These are phyloP conservation scores for Stentor roeselii DNA, from an alignment of 73 alveolate species.

Conservation along the genomic window DNA sequence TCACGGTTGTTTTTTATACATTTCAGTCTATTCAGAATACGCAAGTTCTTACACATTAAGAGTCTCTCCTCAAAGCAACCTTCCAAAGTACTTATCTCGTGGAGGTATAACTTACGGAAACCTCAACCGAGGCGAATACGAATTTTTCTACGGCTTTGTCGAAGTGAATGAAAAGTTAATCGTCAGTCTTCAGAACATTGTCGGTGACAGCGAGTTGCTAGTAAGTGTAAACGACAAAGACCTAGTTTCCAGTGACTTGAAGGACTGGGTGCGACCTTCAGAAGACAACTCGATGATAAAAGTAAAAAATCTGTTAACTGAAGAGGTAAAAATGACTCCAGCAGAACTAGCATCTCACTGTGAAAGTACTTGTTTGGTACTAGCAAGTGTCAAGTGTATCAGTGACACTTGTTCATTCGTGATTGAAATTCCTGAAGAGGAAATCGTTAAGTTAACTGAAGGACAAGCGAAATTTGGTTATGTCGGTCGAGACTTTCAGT, in stretches of 20 bases:
- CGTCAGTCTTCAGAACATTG: background rate
- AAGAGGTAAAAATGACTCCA: background rate
- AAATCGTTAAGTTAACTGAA: background rate
- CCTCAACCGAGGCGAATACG: background rate
- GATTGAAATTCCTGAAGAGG: slow-evolving; percentile 3
- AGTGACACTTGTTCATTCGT: background rate
- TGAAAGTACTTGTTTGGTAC: background rate
- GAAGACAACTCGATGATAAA: background rate
- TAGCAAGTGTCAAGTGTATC: slow-evolving; percentile 5
- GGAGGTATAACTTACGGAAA: background rate
- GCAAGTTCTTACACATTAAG: slow-evolving; percentile 20
- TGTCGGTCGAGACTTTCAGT: background rate
- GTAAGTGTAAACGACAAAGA: background rate
- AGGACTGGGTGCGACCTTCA: slow-evolving; percentile 12
- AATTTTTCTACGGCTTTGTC: background rate
- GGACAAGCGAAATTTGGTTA: background rate
- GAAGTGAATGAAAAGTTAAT: background rate
- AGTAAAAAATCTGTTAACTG: slow-evolving; percentile 10
- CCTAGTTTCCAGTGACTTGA: background rate
- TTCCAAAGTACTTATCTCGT: background rate
- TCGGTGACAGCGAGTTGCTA: slow-evolving; percentile 18
- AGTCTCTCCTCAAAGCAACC: background rate
- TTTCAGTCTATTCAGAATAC: slow-evolving; percentile 7
- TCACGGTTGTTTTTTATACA: background rate
- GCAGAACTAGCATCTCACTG: background rate